A percentile compares a stretch with the other conserved stretches of the same genome.
Evolutionary conservation across 495 filamentous ascomycete genomes (phyloP).

Genomic region (Daldinia loculata): DNA sequence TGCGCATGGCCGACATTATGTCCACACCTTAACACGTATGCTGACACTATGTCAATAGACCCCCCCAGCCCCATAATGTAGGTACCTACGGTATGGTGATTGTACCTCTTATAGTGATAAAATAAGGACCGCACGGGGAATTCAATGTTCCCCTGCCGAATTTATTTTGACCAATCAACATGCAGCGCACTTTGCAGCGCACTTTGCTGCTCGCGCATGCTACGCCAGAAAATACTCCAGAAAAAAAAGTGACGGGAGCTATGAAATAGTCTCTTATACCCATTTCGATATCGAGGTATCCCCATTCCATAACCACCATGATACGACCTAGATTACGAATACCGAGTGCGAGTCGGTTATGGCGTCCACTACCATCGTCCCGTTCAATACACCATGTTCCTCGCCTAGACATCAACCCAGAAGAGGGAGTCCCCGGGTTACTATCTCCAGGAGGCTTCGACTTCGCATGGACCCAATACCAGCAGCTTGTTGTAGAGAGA

Average conservation of each 20-base stretch:
- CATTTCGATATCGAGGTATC: conserved; percentile 28
- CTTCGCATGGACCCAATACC: conserved; percentile 85
- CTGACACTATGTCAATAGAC: too few relatives aligned
- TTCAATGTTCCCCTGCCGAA: conserved; percentile 41
- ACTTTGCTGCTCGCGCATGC: conserved; percentile 3
- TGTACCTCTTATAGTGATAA: not conserved
- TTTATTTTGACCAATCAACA: conserved; percentile 33
- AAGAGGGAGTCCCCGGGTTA: conserved; percentile 72
- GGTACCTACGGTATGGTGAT: too few relatives aligned
- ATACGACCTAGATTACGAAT: conserved; percentile 58
- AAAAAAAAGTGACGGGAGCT: conserved; percentile 42
- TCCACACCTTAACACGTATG: too few relatives aligned
- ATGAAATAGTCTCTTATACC: conserved; percentile 9
- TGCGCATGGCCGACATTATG: too few relatives aligned
- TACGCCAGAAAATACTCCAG: conserved; percentile 29
- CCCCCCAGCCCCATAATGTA: too few relatives aligned
- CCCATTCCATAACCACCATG: conserved; percentile 45
- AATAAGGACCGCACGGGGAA: conserved; percentile 27
- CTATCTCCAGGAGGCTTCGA: conserved; percentile 72
- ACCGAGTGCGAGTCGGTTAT: conserved; percentile 44
- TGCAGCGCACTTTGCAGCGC: conserved; percentile 12
- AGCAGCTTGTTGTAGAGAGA: conserved; percentile 72
- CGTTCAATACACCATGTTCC: conserved; percentile 64
- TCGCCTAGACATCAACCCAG: conserved; percentile 59
- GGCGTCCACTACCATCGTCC: conserved; percentile 31